Percentiles rank a stretch among this genome's conserved stretches.
These are phyloP conservation scores for Themeda triandra DNA, from an alignment of 176 grass and related monocot genomes.

Conservation along the genomic window DNA sequence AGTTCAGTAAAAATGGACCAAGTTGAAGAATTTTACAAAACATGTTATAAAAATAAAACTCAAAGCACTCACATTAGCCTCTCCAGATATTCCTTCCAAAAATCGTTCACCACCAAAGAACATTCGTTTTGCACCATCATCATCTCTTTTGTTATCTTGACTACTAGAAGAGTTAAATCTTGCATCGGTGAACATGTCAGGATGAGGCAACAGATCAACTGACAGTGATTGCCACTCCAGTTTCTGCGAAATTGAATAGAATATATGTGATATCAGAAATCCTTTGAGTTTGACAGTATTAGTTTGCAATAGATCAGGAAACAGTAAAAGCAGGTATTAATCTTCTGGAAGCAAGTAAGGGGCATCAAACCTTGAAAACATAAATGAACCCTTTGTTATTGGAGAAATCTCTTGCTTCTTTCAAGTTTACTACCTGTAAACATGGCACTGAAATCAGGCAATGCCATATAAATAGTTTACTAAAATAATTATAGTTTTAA, in stretches of 20 bases:
- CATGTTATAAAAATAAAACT: conserved; percentile 26
- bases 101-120: conserved; percentile 98
- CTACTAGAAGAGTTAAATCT: conserved; percentile 61
- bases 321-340: conserved; percentile 23
- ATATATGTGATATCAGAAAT: conserved; percentile 21
- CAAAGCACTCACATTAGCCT: conserved; percentile 80
- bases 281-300: neutral
- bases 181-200: conserved; percentile 97
- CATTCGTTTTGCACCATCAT: conserved; percentile 87
- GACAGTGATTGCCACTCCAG: conserved; percentile 94
- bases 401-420: conserved; percentile 99
- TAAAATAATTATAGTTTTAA: conserved; percentile 17
- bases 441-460: conserved; percentile 28
- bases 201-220: conserved; percentile 93
- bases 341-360: conserved; percentile 23
- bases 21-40: conserved; percentile 15
- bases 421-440: conserved; percentile 86
- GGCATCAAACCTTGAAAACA: conserved; percentile 87
- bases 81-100: conserved; percentile 97
- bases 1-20: conserved; percentile 19
- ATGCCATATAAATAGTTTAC: neutral
- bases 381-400: conserved; percentile 94
- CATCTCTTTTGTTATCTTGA: conserved; percentile 65
- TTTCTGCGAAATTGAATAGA: conserved; percentile 69
- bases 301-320: conserved; percentile 12